Conservation (phyloP, 345 rosid species). For the Eucalyptus viminalis region DNA sequence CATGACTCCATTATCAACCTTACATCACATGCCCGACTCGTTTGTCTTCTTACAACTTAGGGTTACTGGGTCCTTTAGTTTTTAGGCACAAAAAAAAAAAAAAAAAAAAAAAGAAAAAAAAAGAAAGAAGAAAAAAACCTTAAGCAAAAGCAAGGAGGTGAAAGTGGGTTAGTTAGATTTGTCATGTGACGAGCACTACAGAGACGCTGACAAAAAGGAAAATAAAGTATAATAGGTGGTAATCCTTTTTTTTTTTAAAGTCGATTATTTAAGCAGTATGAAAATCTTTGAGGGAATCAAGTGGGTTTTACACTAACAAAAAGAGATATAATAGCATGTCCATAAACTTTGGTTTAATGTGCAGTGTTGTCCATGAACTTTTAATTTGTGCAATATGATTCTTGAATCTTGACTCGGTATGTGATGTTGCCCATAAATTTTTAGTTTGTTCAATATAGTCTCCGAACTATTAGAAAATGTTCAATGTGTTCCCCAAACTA, state of each 20-base stretch:
- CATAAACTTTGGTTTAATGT: not conserved
- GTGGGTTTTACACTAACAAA: not conserved
- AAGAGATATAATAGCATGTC: not conserved
- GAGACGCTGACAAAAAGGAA: not conserved
- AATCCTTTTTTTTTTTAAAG: not conserved
- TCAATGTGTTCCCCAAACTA: not conserved
- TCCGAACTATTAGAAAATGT: not conserved
- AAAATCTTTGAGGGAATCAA: not conserved
- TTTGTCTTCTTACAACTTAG: not conserved
- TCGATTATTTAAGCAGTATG: not conserved
- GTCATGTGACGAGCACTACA: not conserved
- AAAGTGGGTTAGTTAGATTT: not conserved
- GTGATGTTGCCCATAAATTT: not conserved
- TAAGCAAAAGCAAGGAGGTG: not conserved
- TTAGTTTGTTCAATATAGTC: not conserved
- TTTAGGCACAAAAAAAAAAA: not conserved
- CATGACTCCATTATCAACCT: not conserved
- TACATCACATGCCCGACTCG: not conserved
- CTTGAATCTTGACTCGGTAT: not conserved
- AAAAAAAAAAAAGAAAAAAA: too few relatives aligned
- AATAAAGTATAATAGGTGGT: not conserved
- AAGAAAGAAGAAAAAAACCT: not conserved
- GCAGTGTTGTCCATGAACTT: fast-evolving
- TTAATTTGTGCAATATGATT: not conserved
- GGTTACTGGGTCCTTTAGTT: not conserved